Conservation (phyloP, 306 rosid genomes). For the Castanea crenata region DNA sequence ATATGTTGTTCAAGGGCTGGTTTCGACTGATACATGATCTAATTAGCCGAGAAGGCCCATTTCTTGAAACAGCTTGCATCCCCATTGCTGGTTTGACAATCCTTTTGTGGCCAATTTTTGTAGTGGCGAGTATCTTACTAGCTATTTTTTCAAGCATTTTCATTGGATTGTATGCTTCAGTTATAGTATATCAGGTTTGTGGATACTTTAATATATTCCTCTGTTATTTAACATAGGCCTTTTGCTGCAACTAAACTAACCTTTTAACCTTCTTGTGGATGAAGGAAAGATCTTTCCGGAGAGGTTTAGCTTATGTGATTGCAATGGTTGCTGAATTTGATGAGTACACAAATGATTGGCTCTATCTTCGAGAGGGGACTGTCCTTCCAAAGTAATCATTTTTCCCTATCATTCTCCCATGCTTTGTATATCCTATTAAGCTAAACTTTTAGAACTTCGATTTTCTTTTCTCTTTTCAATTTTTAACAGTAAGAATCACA, state of each 20-base stretch:
- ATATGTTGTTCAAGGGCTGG: slow-evolving; percentile 74
- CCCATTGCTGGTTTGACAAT: slow-evolving; percentile 88
- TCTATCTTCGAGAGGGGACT: slow-evolving; percentile 80
- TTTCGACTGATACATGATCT: slow-evolving; percentile 66
- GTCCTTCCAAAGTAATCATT: slow-evolving; percentile 68
- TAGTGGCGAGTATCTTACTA: slow-evolving; percentile 59
- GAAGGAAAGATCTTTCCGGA: slow-evolving; percentile 76
- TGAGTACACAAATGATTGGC: slow-evolving; percentile 88
- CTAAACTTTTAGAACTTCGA: not conserved
- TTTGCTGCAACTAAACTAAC: slow-evolving; percentile 14
- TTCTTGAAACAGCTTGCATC: slow-evolving; percentile 83
- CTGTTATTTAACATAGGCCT: not conserved
- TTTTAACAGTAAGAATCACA: slow-evolving; percentile 29
- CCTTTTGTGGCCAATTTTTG: slow-evolving; percentile 82
- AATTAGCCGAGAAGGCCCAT: slow-evolving; percentile 85
- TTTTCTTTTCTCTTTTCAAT: not conserved
- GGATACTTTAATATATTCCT: slow-evolving; percentile 1
- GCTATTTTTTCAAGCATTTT: slow-evolving; percentile 67
- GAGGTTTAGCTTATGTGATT: slow-evolving; percentile 71
- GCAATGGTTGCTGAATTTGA: slow-evolving; percentile 95
- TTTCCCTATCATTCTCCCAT: slow-evolving; percentile 1
- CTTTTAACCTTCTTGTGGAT: slow-evolving; percentile 22
- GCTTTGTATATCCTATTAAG: not conserved
- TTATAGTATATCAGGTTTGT: slow-evolving; percentile 75
- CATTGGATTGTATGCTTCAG: slow-evolving; percentile 69